A percentile compares a stretch with the other conserved stretches of the same genome.
Evolutionary conservation across 129 eudicot genomes (phyloP).

Genomic region (Calendula officinalis): DNA sequence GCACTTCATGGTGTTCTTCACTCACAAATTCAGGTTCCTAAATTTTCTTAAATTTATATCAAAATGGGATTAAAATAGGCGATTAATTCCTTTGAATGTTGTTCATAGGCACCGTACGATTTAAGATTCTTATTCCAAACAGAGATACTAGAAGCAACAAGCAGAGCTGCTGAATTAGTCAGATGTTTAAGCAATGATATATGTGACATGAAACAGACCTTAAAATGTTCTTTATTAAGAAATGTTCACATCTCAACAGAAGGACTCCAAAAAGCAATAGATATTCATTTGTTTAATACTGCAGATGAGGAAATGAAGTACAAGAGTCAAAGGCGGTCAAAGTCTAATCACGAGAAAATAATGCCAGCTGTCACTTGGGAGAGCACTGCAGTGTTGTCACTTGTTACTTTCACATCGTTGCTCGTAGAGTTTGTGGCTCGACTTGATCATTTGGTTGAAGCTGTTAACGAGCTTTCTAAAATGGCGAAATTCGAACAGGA

Average conservation of each 20-base stretch:
- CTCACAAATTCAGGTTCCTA: constrained; percentile 75
- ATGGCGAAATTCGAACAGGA: constrained; percentile 61
- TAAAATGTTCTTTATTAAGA: constrained; percentile 36
- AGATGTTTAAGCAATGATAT: constrained; percentile 57
- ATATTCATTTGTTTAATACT: constrained; percentile 42
- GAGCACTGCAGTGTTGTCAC: constrained; percentile 56
- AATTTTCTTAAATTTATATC: neutral
- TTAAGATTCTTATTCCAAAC: constrained; percentile 46
- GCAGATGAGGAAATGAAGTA: constrained; percentile 29
- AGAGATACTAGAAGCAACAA: constrained; percentile 64
- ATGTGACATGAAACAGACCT: constrained; percentile 48
- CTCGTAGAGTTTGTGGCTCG: constrained; percentile 76
- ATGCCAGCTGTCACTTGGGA: constrained; percentile 27
- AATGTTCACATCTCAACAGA: constrained; percentile 47
- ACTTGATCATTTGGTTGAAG: constrained; percentile 85
- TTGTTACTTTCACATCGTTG: constrained; percentile 67
- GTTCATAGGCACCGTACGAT: constrained; percentile 55
- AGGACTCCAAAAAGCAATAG: constrained; percentile 52
- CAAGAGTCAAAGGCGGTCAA: constrained; percentile 22
- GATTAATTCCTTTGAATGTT: too few relatives aligned
- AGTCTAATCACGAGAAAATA: constrained; percentile 38
- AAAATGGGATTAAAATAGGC: neutral
- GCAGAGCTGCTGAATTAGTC: constrained; percentile 54
- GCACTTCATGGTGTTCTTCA: constrained; percentile 86
- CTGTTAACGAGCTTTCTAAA: constrained; percentile 59